phyloP scores from a whole-genome alignment of 1,284 basidiomycete genomes.

The Tilletia walkeri region DNA sequence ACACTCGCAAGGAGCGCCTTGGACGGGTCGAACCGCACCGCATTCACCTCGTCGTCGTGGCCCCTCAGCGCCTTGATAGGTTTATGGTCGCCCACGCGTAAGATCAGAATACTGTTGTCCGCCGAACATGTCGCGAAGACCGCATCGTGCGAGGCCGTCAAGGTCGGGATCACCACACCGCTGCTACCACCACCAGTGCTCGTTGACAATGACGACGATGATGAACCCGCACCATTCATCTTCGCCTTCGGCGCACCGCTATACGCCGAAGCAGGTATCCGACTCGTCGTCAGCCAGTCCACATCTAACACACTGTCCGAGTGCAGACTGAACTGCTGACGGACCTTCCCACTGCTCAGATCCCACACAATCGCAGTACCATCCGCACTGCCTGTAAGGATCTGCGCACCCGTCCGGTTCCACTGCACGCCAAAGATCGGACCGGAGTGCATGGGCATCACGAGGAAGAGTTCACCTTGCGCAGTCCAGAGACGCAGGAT shows the following conservation, averaged over 20 bases:
- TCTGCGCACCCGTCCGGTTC: conserved; percentile 52
- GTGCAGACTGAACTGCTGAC: conserved; percentile 50
- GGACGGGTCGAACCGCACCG: conserved; percentile 52
- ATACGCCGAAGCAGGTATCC: conserved; percentile 9
- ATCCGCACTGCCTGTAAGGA: conserved; percentile 51
- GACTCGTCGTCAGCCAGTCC: conserved; percentile 45
- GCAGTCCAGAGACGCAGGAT: conserved; percentile 55
- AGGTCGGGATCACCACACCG: neutral
- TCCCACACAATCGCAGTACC: conserved; percentile 56
- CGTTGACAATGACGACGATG: too few species aligned
- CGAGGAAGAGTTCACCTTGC: conserved; percentile 54
- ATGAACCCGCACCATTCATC: too few species aligned
- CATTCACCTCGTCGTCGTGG: conserved; percentile 55
- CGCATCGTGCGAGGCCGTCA: conserved; percentile 25
- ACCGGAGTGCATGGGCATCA: conserved; percentile 56
- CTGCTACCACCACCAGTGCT: neutral
- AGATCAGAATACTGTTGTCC: conserved; percentile 52
- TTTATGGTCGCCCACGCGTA: conserved; percentile 50
- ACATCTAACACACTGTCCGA: conserved; percentile 52
- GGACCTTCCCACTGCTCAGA: conserved; percentile 50
- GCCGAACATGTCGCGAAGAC: conserved; percentile 54
- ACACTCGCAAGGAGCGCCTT: conserved; percentile 51
- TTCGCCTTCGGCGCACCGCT: conserved; percentile 3
- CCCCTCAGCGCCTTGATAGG: conserved; percentile 48
- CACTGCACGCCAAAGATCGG: conserved; percentile 54